A percentile compares a stretch with the other conserved stretches of the same genome.
These are phyloP conservation scores for Polysphondylium violaceum DNA, from an alignment of 78 protist genomes.

Conservation along the genomic window DNA sequence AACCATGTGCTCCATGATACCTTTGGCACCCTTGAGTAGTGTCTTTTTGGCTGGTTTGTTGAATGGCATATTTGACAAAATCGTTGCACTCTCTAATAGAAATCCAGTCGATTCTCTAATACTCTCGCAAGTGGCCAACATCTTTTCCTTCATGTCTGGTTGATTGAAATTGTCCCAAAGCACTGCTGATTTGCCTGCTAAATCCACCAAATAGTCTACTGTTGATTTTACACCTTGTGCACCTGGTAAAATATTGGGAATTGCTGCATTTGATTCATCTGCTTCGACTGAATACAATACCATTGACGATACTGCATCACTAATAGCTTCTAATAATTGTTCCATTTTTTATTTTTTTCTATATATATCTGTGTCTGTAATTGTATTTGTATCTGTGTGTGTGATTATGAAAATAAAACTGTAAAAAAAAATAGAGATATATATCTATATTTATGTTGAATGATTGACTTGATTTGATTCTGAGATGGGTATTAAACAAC, in stretches of 20 bases:
- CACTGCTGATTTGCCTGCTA: slow-evolving; percentile 48
- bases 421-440: too few relatives aligned
- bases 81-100: slow-evolving; percentile 55
- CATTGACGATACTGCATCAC: slow-evolving; percentile 81
- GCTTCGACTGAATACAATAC: slow-evolving; percentile 79
- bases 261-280: slow-evolving; percentile 75
- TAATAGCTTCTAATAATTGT: slow-evolving; percentile 72
- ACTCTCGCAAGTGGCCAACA: slow-evolving; percentile 49
- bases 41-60: slow-evolving; percentile 70
- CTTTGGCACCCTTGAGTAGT: slow-evolving; percentile 62
- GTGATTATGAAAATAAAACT: too few relatives aligned
- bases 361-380: too few relatives aligned
- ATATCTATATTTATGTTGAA: too few relatives aligned
- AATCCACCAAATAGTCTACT: slow-evolving; percentile 67
- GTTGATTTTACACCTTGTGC: slow-evolving; percentile 71
- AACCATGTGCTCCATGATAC: slow-evolving; percentile 80
- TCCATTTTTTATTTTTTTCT: slow-evolving; percentile 34
- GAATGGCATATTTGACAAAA: slow-evolving; percentile 76
- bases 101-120: slow-evolving; percentile 39
- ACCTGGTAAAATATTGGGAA: slow-evolving; percentile 78
- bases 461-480: too few relatives aligned
- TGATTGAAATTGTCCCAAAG: slow-evolving; percentile 74
- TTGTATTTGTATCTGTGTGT: too few relatives aligned
- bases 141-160: slow-evolving; percentile 54
- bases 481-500: too few relatives aligned